These are phyloP conservation scores for Sporisorium exsertum DNA, from an alignment of 1,284 basidiomycete species.

Conservation along the genomic window DNA sequence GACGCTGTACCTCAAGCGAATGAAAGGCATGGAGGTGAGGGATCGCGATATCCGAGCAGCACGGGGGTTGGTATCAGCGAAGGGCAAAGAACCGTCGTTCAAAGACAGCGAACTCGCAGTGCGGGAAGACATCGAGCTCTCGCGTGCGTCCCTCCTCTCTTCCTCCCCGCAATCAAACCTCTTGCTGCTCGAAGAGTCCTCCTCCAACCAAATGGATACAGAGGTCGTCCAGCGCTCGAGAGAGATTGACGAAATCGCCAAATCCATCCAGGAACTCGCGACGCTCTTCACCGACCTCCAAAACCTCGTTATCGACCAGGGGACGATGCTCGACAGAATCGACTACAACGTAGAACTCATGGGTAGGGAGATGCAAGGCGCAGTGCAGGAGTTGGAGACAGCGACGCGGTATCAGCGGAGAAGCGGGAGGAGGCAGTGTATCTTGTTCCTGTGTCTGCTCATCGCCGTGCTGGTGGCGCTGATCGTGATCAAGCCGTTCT, in stretches of 20 bases:
- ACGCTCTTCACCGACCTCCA: constrained; percentile 96
- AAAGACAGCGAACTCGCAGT: constrained; percentile 57
- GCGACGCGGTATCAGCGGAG: constrained; percentile 94
- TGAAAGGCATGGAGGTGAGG: constrained; percentile 73
- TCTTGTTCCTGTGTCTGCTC: constrained; percentile 88
- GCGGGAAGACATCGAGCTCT: constrained; percentile 64
- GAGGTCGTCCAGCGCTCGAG: constrained; percentile 71
- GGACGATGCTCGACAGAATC: constrained; percentile 92
- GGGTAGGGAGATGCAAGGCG: constrained; percentile 81
- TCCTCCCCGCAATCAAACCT: constrained; percentile 8
- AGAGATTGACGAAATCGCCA: constrained; percentile 90
- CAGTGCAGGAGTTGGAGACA: constrained; percentile 83
- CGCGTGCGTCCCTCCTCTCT: constrained; percentile 9
- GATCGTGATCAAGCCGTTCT: constrained; percentile 81
- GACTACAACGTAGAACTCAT: constrained; percentile 98
- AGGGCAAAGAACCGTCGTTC: constrained; percentile 20
- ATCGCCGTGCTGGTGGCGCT: constrained; percentile 85
- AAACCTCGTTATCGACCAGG: constrained; percentile 94
- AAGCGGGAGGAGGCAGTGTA: constrained; percentile 89
- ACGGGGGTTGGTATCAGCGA: constrained; percentile 15
- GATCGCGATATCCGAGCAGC: constrained; percentile 54
- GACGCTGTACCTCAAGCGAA: constrained; percentile 92
- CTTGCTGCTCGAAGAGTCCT: constrained; percentile 29
- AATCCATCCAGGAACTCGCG: constrained; percentile 88
- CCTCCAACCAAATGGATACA: constrained; percentile 4